Percentiles rank a stretch among this genome's conserved stretches.
phyloP scores from a whole-genome alignment of 345 rosid genomes.

The Cardiospermum halicacabum region DNA sequence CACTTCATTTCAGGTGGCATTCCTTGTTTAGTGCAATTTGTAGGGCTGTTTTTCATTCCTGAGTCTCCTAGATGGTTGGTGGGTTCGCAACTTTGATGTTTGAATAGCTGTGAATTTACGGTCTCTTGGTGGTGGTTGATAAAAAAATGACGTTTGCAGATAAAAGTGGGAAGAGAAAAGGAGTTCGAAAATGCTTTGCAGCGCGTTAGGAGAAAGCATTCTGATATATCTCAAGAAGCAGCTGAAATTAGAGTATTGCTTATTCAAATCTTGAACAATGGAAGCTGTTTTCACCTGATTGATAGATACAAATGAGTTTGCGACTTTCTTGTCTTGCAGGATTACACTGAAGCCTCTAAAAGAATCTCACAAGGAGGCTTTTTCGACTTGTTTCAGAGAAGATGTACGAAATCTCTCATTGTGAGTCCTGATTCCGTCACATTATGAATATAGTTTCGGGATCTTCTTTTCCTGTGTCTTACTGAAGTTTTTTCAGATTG shows the following conservation, averaged over 20 bases:
- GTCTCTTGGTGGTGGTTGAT: not conserved
- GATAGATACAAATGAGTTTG: not conserved
- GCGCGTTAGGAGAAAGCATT: slow-evolving; percentile 41
- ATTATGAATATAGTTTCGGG: not conserved
- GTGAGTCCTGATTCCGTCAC: slow-evolving; percentile 26
- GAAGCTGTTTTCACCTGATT: not conserved
- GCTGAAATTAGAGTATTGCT: slow-evolving; percentile 20
- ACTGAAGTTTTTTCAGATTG: slow-evolving; percentile 34
- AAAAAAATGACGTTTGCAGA: slow-evolving; percentile 21
- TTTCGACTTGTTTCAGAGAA: slow-evolving; percentile 45
- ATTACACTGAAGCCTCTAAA: slow-evolving; percentile 29
- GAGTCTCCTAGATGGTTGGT: slow-evolving; percentile 62
- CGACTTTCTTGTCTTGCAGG: slow-evolving; percentile 22
- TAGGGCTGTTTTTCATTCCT: slow-evolving; percentile 38
- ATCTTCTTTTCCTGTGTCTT: not conserved
- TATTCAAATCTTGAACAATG: not conserved
- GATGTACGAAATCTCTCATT: slow-evolving; percentile 46
- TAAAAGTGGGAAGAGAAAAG: slow-evolving; percentile 36
- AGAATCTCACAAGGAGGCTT: slow-evolving; percentile 24
- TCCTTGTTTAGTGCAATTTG: slow-evolving; percentile 27
- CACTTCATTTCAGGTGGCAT: slow-evolving; percentile 23
- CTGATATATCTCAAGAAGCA: slow-evolving; percentile 45
- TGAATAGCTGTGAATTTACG: not conserved
- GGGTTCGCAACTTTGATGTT: slow-evolving; percentile 31
- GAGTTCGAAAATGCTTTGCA: slow-evolving; percentile 41